Conservation (phyloP, 2,329 filamentous ascomycete genomes). For the Hypoxylon sp. region DNA sequence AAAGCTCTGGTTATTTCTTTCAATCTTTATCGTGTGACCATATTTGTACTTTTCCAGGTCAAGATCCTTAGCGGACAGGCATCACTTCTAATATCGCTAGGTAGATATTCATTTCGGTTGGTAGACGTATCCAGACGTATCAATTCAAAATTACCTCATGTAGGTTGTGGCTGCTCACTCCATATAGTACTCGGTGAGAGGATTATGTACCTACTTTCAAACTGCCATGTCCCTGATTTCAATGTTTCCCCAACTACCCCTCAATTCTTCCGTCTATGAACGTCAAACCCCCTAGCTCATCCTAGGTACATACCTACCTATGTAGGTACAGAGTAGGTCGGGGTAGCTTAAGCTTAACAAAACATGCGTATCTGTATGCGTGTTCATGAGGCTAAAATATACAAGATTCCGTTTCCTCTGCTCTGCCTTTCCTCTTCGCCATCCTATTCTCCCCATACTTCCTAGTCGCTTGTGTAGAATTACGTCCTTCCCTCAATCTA, state of each 20-base stretch:
- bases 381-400: constrained; percentile 20
- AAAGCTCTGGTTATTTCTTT: background rate
- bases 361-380: background rate
- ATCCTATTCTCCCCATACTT: background rate
- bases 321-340: constrained; percentile 31
- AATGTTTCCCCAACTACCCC: constrained; percentile 53
- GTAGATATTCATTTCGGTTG: no score
- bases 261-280: constrained; percentile 57
- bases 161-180: background rate
- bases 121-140: no score
- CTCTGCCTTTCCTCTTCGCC: constrained; percentile 2
- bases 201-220: background rate
- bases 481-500: background rate
- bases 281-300: background rate
- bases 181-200: background rate
- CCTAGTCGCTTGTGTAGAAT: constrained; percentile 14
- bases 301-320: background rate
- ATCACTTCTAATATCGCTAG: no score
- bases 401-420: constrained; percentile 1
- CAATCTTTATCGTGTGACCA: background rate
- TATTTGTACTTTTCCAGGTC: background rate
- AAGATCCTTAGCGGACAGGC: background rate
- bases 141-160: no score
- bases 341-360: constrained; percentile 34
- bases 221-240: constrained; percentile 1